Evolutionary conservation across 164 flowering plant species (phyloP).

Genomic region (Stephania japonica): DNA sequence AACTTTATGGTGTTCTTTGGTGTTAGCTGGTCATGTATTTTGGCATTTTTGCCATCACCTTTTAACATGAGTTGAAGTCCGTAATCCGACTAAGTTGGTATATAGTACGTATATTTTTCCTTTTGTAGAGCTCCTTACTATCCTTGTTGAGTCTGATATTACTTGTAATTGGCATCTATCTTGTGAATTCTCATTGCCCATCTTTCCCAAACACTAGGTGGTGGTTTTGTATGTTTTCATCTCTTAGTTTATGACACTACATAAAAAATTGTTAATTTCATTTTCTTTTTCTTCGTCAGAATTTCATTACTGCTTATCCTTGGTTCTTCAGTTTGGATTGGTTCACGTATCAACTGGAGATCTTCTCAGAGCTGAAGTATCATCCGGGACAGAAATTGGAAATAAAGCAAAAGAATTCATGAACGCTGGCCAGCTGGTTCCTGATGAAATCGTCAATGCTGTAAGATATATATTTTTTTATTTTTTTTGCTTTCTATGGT

Average conservation of each 20-base stretch:
- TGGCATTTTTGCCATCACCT: too few species aligned
- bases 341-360: slow-evolving; percentile 97
- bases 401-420: slow-evolving; percentile 80
- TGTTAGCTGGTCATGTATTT: too few species aligned
- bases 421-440: slow-evolving; percentile 80
- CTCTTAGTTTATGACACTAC: neutral
- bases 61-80: too few species aligned
- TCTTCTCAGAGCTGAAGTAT: slow-evolving; percentile 81
- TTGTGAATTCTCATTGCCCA: neutral
- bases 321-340: slow-evolving; percentile 73
- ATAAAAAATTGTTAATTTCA: neutral
- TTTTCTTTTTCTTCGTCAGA: neutral
- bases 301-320: slow-evolving; percentile 7
- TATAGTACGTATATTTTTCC: too few species aligned
- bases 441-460: slow-evolving; percentile 86
- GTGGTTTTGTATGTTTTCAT: neutral
- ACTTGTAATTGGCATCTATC: too few species aligned
- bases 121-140: too few species aligned
- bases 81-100: too few species aligned
- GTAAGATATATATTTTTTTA: slow-evolving; percentile 33
- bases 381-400: slow-evolving; percentile 83
- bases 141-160: too few species aligned
- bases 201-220: neutral
- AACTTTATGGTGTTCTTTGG: too few species aligned
- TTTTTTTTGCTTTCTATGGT: neutral